Evolutionary conservation across 225 moss, liverwort and hornwort species (phyloP).

Genomic region (Rhytidiadelphus loreus): DNA sequence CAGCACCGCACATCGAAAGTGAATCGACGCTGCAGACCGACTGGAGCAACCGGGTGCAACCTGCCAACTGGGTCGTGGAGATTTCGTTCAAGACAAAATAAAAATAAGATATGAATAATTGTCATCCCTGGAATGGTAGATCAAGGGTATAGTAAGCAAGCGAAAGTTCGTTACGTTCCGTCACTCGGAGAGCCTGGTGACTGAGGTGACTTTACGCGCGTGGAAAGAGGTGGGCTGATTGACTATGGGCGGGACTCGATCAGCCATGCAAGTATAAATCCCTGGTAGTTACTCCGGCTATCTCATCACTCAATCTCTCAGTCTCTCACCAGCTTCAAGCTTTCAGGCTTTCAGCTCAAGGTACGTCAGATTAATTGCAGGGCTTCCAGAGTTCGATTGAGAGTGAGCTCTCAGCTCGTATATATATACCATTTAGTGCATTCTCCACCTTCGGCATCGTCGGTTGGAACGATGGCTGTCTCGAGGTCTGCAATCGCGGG

Average conservation of each 20-base stretch:
- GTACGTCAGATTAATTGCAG: no score
- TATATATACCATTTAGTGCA: neutral
- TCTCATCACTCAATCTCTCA: neutral
- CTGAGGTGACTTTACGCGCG: no score
- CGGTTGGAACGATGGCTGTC: neutral
- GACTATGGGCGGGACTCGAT: no score
- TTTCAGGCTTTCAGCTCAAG: neutral
- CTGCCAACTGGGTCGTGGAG: no score
- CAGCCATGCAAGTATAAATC: neutral
- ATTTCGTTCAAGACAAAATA: neutral
- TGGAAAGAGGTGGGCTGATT: no score
- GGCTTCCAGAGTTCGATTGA: neutral
- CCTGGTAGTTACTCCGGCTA: no score
- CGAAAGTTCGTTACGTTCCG: neutral
- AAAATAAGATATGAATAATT: neutral
- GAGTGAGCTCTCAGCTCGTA: rapidly evolving
- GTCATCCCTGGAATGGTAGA: neutral
- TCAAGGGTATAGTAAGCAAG: neutral
- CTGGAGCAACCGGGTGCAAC: neutral
- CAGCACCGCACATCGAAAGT: no score
- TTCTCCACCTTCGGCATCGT: neutral
- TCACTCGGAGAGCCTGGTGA: neutral
- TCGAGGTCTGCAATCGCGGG: neutral
- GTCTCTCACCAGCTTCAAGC: neutral
- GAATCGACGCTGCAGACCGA: neutral